Base-by-base conservation (phyloP, 2,329 filamentous ascomycete species). In the Thermoascus crustaceus region DNA sequence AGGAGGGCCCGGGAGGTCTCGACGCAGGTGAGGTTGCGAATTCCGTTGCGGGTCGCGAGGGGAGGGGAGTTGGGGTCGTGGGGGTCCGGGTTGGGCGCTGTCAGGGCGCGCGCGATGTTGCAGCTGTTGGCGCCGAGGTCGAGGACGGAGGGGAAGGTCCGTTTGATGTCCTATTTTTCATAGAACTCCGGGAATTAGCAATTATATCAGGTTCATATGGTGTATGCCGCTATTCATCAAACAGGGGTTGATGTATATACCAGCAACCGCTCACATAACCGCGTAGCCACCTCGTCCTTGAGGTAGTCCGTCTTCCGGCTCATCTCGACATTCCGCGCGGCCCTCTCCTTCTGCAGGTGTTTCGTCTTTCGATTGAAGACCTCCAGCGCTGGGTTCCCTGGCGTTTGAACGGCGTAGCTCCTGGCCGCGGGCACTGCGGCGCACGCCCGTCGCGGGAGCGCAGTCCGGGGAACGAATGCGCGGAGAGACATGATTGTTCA, bases 71-170 rank as follows among this genome's bases (percentile, higher is more conserved):
- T 43, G 30, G 54, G 50, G 10, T 44, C 43, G 40, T 73, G 71
- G 5, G 71, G 72, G 52, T 84, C 79, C 1, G 78, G 76, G 54
- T 85, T 78, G 71, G 44, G 78, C 69, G 32, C 69, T 48, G 81
- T 82, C 30, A 96, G 73, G 38, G 85, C 83, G 43, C 82, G 79
- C 13, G 88, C 88, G 42, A 98, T 79, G 61, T 95, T 94, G 72
- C 89, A 95, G 42, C 89, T 85, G 59, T 96, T 94, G 43, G 91
- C 89, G 43, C 91, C 91, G 20, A 95, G 78, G 60, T 98, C 91
- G 41, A 98, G 82, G 16, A 87, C 86, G 46, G 77, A 73, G 29
- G 82, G 76, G 51, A 94, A 95, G 38, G 78, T 72, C 20, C 91
- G 83, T 52, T 94, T 94, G 67, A 98, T 93, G 57, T 96, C 88